Percentiles rank a stretch among this genome's conserved stretches.
phyloP scores from a whole-genome alignment of 148 eudicot genomes.

The Diospyros kaki region DNA sequence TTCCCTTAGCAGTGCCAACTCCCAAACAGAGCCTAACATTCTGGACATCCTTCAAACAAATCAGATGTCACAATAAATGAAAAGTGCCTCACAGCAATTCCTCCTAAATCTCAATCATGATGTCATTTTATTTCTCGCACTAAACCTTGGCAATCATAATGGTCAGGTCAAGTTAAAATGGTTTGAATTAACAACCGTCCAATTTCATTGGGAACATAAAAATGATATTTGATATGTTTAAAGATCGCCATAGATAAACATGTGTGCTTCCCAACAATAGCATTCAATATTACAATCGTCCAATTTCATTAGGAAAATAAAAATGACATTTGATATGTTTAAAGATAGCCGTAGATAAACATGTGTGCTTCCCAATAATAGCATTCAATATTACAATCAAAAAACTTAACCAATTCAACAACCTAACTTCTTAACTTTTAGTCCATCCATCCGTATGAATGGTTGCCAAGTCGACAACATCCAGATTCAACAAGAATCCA shows the following conservation, averaged over 20 bases:
- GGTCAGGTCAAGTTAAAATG: not conserved
- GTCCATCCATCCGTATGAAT: not conserved
- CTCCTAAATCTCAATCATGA: too few species aligned
- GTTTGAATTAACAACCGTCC: not conserved
- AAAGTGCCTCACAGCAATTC: too few species aligned
- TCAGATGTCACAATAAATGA: too few species aligned
- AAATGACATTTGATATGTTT: too few species aligned
- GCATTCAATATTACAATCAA: not conserved
- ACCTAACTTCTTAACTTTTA: not conserved
- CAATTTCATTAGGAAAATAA: not conserved
- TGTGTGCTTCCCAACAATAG: too few species aligned
- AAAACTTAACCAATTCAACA: slow-evolving; percentile 7
- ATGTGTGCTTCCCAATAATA: too few species aligned
- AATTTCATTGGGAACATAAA: not conserved
- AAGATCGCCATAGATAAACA: too few species aligned
- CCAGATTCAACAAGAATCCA: too few species aligned
- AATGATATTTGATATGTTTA: too few species aligned
- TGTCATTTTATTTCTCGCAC: too few species aligned
- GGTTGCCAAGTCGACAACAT: not conserved
- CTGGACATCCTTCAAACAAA: not conserved
- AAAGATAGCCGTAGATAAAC: too few species aligned
- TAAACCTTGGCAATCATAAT: too few species aligned
- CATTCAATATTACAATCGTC: not conserved
- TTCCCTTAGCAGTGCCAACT: not conserved
- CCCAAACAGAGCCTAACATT: not conserved